Evolutionary conservation across 352 stramenopile genomes (phyloP).

Genomic region (Globisporangium iwayamae): DNA sequence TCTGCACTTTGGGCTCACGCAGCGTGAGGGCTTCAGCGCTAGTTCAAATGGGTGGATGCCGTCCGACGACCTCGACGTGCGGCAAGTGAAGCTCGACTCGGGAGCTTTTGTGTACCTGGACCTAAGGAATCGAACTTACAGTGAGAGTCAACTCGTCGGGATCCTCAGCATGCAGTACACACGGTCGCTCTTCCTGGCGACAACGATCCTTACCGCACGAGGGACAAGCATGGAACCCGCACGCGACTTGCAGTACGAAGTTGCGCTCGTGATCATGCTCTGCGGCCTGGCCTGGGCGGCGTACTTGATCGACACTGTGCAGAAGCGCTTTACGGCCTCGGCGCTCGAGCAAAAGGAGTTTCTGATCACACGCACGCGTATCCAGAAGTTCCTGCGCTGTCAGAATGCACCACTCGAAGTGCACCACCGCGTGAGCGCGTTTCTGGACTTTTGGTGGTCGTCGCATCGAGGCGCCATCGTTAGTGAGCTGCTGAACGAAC

Average conservation of each 20-base stretch:
- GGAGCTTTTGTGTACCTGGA: conserved; percentile 14
- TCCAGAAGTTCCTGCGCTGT: conserved; percentile 35
- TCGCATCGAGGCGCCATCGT: conserved; percentile 34
- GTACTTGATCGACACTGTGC: conserved; percentile 36
- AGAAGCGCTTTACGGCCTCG: conserved; percentile 39
- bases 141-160: conserved; percentile 8
- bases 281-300: conserved; percentile 35
- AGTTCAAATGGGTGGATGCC: conserved; percentile 26
- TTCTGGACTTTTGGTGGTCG: conserved; percentile 46
- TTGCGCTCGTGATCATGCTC: conserved; percentile 36
- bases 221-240: conserved; percentile 28
- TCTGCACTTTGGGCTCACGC: conserved; percentile 28
- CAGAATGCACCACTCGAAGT: conserved; percentile 31
- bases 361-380: conserved; percentile 24
- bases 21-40: conserved; percentile 29
- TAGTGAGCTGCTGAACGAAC: conserved; percentile 26
- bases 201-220: conserved; percentile 20
- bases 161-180: conserved; percentile 25
- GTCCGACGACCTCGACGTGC: conserved; percentile 19
- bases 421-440: conserved; percentile 33
- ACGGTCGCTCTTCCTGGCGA: conserved; percentile 24
- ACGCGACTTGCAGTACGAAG: conserved; percentile 24
- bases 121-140: conserved; percentile 14
- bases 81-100: conserved; percentile 4
- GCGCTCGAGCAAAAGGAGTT: conserved; percentile 41